Base-by-base conservation (phyloP, 345 rosid genomes). In the Linum lewisii region DNA sequence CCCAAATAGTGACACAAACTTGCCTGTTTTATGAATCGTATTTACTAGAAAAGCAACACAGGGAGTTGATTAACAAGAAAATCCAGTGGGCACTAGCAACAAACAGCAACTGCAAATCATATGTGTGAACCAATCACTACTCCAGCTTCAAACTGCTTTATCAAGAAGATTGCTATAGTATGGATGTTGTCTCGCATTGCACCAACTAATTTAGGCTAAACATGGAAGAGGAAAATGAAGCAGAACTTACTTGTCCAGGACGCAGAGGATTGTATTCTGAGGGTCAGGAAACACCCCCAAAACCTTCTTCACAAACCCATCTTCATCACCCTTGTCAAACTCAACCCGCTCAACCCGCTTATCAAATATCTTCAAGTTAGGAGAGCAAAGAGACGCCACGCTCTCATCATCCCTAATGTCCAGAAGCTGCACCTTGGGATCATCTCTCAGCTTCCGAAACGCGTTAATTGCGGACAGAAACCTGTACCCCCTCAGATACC, bases 231-330 rank as follows among this genome's bases (percentile, higher is more conserved):
- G n/a, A n/a, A n/a, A n/a, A n/a, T n/a, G n/a, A n/a, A n/a, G n/a
- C n/a, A n/a, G n/a, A n/a, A 66, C 78, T 74, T 79, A 92, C 98
- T 83, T 83, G 78, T 91, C 98, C 38, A 88, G 78, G 59, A 92
- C 54, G 63, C 88, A 92, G 24, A 88, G 54, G 68, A 70, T 70
- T 4, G 90, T 88, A 38, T 79, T 72, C 2, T 62, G 75, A 0
- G 93, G 90, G 62, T 86, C 82, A 25, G 76, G 26, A 67, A 86
- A 82, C 29, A 61, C 69, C 70, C 72, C 78, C 78, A 77, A 62
- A 54, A 84, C 84, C 22, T 71, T 80, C 84, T 72, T 80, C 75
- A 80, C 42, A 50, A 88, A 88, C 67, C 62, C 72, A 52, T 65
- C 81, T 62, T 82, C 87, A 49, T 74, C 72, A 23, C 63, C 77